Base-by-base conservation (phyloP, 2,329 filamentous ascomycete species). In the Chaetothyriales sp. region DNA sequence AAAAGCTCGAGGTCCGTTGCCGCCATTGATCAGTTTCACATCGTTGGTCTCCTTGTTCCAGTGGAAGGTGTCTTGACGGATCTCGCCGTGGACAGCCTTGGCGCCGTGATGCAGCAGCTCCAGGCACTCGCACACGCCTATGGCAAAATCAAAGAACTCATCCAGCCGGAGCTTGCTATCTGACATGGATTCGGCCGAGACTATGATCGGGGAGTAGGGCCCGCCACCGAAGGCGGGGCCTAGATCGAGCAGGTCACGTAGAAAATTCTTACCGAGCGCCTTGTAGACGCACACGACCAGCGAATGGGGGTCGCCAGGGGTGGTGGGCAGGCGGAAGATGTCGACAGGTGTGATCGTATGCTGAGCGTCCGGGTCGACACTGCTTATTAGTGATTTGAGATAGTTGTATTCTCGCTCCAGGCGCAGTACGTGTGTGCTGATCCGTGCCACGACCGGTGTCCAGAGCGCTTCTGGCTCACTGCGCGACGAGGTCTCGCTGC, bases 51-150 rank as follows among this genome's bases (percentile, higher is more conserved):
- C 78, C 12, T 71, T 64, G 59, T 85, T 84, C 70, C 86, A 94
- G 63, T 95, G 87, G 62, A 95, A 95, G 0, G 88, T 84, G 66
- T 96, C 90, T 4, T 82, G 85, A 25, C 90, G 78, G 48, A 96
- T 82, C 67, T 96, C 90, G 44, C 90, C 90, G 60, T 95, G 90
- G 1, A 95, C 83, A 51, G 88, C 80, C 53, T 86, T 83, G 52
- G 90, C 79, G 7, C 84, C 82, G 66, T 95, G 88, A 61, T 96
- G 90, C n/a, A 96, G 70, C 46, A 93, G 80, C 65, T 95, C 89
- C 46, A 94, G 69, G 62, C 86, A 93, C 65, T 93, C 80, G 5
- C 84, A 79, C 1, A 89, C 85, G 20, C 89, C 89, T 52, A 95
- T 86, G 26, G 89, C 90, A 63, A 95, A 95, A 61, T 94, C 84